Evolutionary conservation across 257 asterid species (phyloP), one percentile per base, ranked within the genome.

Genomic region (Leptodermis oblonga): DNA sequence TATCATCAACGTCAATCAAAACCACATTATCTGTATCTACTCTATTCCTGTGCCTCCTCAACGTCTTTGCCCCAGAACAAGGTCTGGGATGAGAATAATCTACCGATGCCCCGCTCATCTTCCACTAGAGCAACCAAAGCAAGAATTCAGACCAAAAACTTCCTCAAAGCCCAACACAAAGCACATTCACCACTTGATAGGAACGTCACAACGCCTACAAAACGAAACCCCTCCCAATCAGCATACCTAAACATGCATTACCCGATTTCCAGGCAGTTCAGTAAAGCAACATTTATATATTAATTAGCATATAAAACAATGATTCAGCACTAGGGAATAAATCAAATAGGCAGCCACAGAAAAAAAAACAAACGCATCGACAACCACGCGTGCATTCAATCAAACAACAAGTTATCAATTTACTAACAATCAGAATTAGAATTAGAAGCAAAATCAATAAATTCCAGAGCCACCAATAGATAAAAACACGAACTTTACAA

Each of bases 1-100:
- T n/a, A n/a, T n/a, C 61, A 62, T 90, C 97, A 4, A 77, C 85
- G 58, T 93, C 99, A 65, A 90, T 93, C 55, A 86, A 68, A 70
- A 86, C 78, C 31, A 82, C 79, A 56, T 82, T 62, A 65, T 84
- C 83, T 70, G 73, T 63, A 48, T 72, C 75, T 65, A 42, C 78
- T 55, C 72, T 74, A 74, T 71, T 83, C 74, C 70, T 61, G 77
- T 85, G 78, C 80, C 86, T 85, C 67, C 86, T 86, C 70, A 78
- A 52, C 2, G 86, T 76, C 75, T 81, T 84, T 62, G 67, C 66
- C 68, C 87, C 86, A 56, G 73, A 46, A 70, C 80, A 67, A 37
- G 90, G 85, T 65, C 84, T 74, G 3, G 84, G 81, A 33, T 49
- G 82, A 18, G 90, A 70, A 36, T 46, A 76, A 18, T 86, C 84